Evolutionary conservation across 768 basidiomycete species (phyloP), one percentile per base, ranked within the genome.

Genomic region (Macrolepiota fuliginosa): DNA sequence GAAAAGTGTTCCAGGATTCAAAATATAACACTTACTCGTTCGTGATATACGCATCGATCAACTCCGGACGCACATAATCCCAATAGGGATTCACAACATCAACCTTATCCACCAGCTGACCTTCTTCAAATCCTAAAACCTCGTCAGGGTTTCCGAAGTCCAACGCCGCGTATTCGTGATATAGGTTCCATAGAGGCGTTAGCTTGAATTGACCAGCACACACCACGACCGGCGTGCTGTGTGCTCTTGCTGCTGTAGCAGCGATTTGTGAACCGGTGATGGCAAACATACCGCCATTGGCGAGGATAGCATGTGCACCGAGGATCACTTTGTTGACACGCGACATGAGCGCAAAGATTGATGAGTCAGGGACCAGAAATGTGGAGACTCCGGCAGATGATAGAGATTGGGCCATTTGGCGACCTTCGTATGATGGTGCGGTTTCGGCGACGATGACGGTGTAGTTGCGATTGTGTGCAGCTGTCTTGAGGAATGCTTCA

Each of bases 361-460:
- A 95, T 7, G 94, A 95, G 74, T 98, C 96, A 45, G 97, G 96
- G 55, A 98, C 89, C 52, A 99, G 89, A 71, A 98, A 91, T n/a
- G 95, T 96, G 5, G 93, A 93, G 64, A 98, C 94, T 52, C 88
- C 88, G 15, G 87, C 83, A 3, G 85, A 77, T 3, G 95, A 92
- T 24, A 98, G 81, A 2, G 89, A 84, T 66, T 85, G 78, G 0
- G 96, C 94, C 86, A 96, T 90, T 63, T 86, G 84, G 63, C 88
- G 91, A 12, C 96, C 96, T 39, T 86, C 85, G 69, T 65, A 97
- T 89, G 92, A 91, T 27, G 96, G 96, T 10, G 92, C 93, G 0
- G 94, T 95, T 75, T 98, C 96, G 19, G 94, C 92, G 17, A 98
- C 92, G 66, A 99, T 94, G 56, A 95, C 95, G 27, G 96, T 96